Evolutionary conservation across 2,329 filamentous ascomycete species (phyloP).

Genomic region (Lasiodiplodia theobromae): DNA sequence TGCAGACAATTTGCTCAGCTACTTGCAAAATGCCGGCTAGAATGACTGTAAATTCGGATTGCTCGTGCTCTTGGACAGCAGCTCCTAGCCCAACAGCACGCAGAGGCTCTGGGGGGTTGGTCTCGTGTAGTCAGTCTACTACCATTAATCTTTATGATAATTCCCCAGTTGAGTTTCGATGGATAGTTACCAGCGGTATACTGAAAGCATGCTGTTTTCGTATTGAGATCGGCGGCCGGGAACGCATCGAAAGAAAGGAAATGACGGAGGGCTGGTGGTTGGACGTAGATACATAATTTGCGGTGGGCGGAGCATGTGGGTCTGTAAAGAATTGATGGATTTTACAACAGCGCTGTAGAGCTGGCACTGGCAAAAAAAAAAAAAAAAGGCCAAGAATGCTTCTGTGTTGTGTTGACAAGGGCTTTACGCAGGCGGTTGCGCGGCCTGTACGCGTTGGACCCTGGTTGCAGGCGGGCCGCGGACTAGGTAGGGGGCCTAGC

Average conservation of each 20-base stretch:
- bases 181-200: neutral
- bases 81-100: neutral
- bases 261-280: neutral
- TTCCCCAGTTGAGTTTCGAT: too few relatives aligned
- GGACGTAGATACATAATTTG: too few relatives aligned
- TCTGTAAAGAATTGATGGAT: neutral
- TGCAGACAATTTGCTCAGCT: neutral
- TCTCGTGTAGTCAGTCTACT: too few relatives aligned
- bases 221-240: constrained; percentile 2
- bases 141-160: too few relatives aligned
- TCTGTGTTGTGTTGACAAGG: constrained; percentile 19
- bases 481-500: constrained; percentile 8
- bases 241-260: neutral
- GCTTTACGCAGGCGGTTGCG: constrained; percentile 22
- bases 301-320: neutral
- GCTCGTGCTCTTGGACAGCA: neutral
- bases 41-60: neutral
- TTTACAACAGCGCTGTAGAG: neutral
- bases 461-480: constrained; percentile 3
- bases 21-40: neutral
- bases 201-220: neutral
- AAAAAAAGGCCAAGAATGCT: constrained; percentile 5
- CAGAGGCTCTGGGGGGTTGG: too few relatives aligned
- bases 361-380: neutral
- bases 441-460: constrained; percentile 21